Evolutionary conservation across 345 rosid species (phyloP).

Genomic region (Turnera subulata): DNA sequence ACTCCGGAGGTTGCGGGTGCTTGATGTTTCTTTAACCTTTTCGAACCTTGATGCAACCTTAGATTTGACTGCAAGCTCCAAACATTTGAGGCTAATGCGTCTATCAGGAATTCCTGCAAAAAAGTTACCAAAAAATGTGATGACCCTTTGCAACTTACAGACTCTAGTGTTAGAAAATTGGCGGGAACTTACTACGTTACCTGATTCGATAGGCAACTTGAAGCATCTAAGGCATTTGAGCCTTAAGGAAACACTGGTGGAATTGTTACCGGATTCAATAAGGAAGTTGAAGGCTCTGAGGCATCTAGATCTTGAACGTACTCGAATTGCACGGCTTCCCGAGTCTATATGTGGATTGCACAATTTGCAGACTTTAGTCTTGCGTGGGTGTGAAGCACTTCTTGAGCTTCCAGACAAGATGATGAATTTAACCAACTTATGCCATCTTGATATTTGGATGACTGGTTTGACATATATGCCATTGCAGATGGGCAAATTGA

Average conservation of each 20-base stretch:
- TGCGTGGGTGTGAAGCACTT: background rate
- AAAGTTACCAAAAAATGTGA: background rate
- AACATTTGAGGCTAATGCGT: background rate
- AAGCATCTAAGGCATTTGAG: background rate
- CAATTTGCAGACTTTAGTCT: background rate
- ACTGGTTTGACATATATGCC: constrained; percentile 6
- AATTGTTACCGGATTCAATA: background rate
- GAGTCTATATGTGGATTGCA: background rate
- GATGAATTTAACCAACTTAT: background rate
- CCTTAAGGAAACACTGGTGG: background rate
- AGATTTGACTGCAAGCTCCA: background rate
- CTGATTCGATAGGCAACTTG: background rate
- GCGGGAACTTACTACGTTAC: background rate
- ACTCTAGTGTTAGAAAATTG: background rate
- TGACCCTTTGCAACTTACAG: background rate
- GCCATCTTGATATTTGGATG: background rate
- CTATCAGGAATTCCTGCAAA: background rate
- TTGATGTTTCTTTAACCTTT: background rate
- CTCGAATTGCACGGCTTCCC: background rate
- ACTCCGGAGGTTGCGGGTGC: background rate
- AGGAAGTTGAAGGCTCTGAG: background rate
- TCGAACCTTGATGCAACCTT: too few relatives aligned
- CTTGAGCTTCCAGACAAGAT: constrained; percentile 1
- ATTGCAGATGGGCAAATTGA: constrained; percentile 3
- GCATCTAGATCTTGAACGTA: background rate